phyloP scores from a whole-genome alignment of 805 yeast genomes.

The Sugiyamaella americana region DNA sequence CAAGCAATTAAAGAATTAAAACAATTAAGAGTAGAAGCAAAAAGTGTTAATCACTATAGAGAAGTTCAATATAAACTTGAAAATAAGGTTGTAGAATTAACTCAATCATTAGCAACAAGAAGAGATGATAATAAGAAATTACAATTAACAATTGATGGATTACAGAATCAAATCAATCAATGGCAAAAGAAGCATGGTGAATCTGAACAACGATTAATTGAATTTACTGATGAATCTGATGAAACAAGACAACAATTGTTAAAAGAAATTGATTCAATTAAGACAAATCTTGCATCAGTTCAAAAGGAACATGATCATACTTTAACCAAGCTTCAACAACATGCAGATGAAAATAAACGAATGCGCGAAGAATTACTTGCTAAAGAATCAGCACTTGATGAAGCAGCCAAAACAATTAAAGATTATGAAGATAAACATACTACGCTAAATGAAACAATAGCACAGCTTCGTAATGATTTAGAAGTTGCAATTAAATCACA shows the following conservation, averaged over 20 bases:
- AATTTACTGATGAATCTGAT: constrained; percentile 27
- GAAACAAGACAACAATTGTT: constrained; percentile 18
- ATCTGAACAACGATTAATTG: constrained; percentile 21
- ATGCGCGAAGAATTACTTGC: constrained; percentile 24
- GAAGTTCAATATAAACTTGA: constrained; percentile 91
- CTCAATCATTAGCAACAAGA: constrained; percentile 73
- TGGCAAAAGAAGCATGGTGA: constrained; percentile 28
- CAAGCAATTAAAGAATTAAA: constrained; percentile 62
- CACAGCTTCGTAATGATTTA: constrained; percentile 41
- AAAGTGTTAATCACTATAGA: constrained; percentile 80
- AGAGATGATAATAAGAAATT: constrained; percentile 76
- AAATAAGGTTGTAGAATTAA: constrained; percentile 94
- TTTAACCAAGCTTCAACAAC: constrained; percentile 26
- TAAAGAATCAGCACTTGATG: constrained; percentile 23
- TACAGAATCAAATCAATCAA: constrained; percentile 26
- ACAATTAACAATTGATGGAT: constrained; percentile 48
- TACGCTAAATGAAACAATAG: constrained; percentile 21
- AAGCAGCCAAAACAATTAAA: constrained; percentile 27
- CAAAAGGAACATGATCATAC: constrained; percentile 27
- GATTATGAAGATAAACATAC: constrained; percentile 19
- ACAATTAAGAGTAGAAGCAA: constrained; percentile 75
- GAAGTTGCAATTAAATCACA: constrained; percentile 36
- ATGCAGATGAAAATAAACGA: constrained; percentile 25
- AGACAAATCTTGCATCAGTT: constrained; percentile 18
- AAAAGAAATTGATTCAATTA: constrained; percentile 17